Percentiles rank a stretch among this genome's conserved stretches.
phyloP scores from a whole-genome alignment of 345 rosid genomes.

The Adansonia digitata region DNA sequence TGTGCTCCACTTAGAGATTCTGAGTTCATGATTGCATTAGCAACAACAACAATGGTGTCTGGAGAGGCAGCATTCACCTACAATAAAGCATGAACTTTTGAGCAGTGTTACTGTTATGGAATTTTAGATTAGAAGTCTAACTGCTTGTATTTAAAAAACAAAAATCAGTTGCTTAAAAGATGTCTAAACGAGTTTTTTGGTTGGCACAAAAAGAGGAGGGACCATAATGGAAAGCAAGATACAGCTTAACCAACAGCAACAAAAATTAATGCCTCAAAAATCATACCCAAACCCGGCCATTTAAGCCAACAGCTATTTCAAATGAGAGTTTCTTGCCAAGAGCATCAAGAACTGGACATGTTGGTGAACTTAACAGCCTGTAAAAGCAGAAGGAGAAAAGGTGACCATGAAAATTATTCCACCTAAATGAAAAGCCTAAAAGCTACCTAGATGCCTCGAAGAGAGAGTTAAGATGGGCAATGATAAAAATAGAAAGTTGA shows the following conservation, averaged over 20 bases:
- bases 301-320: constrained; percentile 76
- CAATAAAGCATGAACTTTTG: neutral
- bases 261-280: neutral
- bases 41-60: constrained; percentile 47
- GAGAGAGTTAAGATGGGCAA: neutral
- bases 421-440: neutral
- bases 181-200: neutral
- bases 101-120: neutral
- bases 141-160: neutral
- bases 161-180: neutral
- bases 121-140: neutral
- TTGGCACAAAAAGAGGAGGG: no score
- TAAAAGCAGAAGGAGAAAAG: neutral
- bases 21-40: constrained; percentile 67
- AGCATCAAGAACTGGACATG: constrained; percentile 72
- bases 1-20: constrained; percentile 59
- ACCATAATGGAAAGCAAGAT: neutral
- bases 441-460: neutral
- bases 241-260: neutral
- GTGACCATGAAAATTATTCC: neutral
- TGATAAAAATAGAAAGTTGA: neutral
- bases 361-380: constrained; percentile 70
- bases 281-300: constrained; percentile 76
- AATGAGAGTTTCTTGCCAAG: constrained; percentile 75
- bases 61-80: constrained; percentile 62